A percentile compares a stretch with the other conserved stretches of the same genome.
Conservation (phyloP, 2,329 filamentous ascomycete species). For the Huntiella abstrusa region DNA sequence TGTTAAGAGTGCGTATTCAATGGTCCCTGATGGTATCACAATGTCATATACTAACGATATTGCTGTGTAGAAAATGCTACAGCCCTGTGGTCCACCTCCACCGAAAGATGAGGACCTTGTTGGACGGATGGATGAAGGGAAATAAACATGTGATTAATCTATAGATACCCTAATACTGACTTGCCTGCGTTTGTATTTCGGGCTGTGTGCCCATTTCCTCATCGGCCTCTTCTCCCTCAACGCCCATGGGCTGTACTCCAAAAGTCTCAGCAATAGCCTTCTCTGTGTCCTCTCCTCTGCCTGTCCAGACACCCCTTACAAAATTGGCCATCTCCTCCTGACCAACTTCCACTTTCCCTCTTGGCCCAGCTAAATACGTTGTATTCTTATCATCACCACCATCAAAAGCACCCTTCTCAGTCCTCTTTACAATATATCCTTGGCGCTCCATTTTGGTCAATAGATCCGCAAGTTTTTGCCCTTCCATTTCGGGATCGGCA, state of each 20-base stretch:
- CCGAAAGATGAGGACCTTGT: slow-evolving; percentile 29
- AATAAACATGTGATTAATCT: slow-evolving; percentile 2
- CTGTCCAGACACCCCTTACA: slow-evolving; percentile 41
- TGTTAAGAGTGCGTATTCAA: slow-evolving; percentile 46
- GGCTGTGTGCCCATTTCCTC: slow-evolving; percentile 12
- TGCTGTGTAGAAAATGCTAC: slow-evolving; percentile 42
- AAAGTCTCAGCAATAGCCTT: slow-evolving; percentile 43
- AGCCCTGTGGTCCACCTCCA: slow-evolving; percentile 39
- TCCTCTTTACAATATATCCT: slow-evolving; percentile 59
- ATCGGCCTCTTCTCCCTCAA: slow-evolving; percentile 14
- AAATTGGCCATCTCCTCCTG: slow-evolving; percentile 55
- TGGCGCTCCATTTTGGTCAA: slow-evolving; percentile 61
- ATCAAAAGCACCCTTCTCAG: slow-evolving; percentile 37
- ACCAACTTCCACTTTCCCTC: slow-evolving; percentile 72
- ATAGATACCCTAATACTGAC: neutral
- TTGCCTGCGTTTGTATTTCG: neutral
- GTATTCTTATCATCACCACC: slow-evolving; percentile 41
- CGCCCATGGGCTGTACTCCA: slow-evolving; percentile 24
- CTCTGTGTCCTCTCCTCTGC: slow-evolving; percentile 34
- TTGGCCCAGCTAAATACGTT: slow-evolving; percentile 68
- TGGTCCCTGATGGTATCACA: neutral
- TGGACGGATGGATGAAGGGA: slow-evolving; percentile 9
- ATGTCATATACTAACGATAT: neutral
- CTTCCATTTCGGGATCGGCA: slow-evolving; percentile 57
- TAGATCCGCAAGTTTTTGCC: slow-evolving; percentile 57